A percentile compares a stretch with the other conserved stretches of the same genome.
Evolutionary conservation across 345 rosid genomes (phyloP).

Genomic region (Syzygium aqueum): DNA sequence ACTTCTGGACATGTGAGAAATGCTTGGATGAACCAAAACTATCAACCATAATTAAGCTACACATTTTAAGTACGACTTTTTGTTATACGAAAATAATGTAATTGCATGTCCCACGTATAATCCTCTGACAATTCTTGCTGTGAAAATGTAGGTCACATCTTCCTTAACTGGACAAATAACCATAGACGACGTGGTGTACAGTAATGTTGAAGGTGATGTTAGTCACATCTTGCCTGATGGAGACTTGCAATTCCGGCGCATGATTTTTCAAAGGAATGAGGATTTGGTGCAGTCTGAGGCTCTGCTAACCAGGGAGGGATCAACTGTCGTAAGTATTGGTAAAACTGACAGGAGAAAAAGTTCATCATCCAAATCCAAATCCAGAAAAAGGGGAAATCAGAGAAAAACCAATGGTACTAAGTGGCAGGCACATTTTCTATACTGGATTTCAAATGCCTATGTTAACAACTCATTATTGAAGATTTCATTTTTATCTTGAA

Average conservation of each 20-base stretch:
- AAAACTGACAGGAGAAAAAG: slow-evolving; percentile 22
- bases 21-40: background rate
- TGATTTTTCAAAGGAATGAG: slow-evolving; percentile 75
- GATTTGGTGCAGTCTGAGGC: slow-evolving; percentile 91
- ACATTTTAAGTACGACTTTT: background rate
- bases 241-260: slow-evolving; percentile 68
- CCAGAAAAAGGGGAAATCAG: slow-evolving; percentile 32
- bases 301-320: slow-evolving; percentile 42
- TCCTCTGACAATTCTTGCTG: background rate
- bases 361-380: slow-evolving; percentile 45
- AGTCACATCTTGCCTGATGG: slow-evolving; percentile 24
- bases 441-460: background rate
- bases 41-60: background rate
- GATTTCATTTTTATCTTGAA: background rate
- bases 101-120: background rate
- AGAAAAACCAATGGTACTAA: slow-evolving; percentile 41
- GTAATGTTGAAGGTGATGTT: slow-evolving; percentile 35
- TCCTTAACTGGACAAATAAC: slow-evolving; percentile 57
- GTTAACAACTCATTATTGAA: background rate
- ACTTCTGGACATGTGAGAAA: background rate
- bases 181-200: slow-evolving; percentile 83
- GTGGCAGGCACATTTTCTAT: background rate
- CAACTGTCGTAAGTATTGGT: slow-evolving; percentile 15
- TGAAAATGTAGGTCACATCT: slow-evolving; percentile 49
- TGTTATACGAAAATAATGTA: background rate